Base-by-base conservation (phyloP, 768 basidiomycete species). In the Leccinum olivaceopallidum region DNA sequence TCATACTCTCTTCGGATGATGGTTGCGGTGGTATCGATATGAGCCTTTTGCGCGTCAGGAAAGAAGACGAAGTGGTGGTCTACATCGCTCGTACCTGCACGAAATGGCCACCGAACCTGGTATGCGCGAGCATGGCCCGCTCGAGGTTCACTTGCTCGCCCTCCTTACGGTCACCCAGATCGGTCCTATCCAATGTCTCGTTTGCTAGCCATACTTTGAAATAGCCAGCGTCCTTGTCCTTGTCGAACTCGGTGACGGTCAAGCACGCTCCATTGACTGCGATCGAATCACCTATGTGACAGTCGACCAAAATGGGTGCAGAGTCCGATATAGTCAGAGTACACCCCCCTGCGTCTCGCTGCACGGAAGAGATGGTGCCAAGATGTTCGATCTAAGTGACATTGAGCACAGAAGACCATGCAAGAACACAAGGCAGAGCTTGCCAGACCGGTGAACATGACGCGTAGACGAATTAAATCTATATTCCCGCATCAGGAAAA, bases 131-230 rank as follows among this genome's bases (percentile, higher is more conserved):
- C 93, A 98, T 94, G 3, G 97, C 97, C 53, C 97, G 85, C 78
- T 99, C 97, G 42, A 95, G 80, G 73, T 98, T 98, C 51, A 98
- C 83, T 66, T 86, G 81, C 63, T 93, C 88, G 20, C 92, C 93
- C 18, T 86, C 84, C 63, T 79, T 82, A 57, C 90, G 79, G 68
- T 92, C 87, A 34, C 96, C 97, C 36, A 98, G 78, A 77, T 98
- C 92, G 2, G 95, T 98, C 73, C 94, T 80, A 56, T 85, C 81
- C 59, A 99, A 77, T 14, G 97, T 98, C 79, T 99, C 97, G 66
- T 96, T 95, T 50, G 96, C 95, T 54, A 99, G 78, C 83, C 95
- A 96, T 52, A 98, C 93, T 69, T 85, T 91, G 80, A 99, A 98
- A 83, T 85, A 90, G 6, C 92, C 92, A 1, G 85, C 87, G 2